Evolutionary conservation across 257 asterid genomes (phyloP).

Genomic region (Plantago ovata): DNA sequence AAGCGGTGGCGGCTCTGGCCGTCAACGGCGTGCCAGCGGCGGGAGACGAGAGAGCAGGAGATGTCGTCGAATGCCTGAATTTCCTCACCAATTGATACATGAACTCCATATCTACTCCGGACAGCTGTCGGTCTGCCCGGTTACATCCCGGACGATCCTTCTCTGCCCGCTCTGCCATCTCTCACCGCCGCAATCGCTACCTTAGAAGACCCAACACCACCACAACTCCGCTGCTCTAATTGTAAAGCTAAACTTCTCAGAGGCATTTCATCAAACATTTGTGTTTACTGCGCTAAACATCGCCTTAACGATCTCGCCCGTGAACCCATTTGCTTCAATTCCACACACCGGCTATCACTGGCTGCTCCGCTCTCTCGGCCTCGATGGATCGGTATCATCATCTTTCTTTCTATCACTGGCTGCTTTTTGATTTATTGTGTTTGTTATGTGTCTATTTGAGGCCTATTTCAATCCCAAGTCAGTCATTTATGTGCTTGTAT

Average conservation of each 20-base stretch:
- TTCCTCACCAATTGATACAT: neutral
- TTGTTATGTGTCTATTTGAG: too few species aligned
- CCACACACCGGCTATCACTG: slow-evolving; percentile 63
- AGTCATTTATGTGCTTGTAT: too few species aligned
- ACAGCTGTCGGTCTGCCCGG: slow-evolving; percentile 57
- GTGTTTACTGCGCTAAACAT: slow-evolving; percentile 65
- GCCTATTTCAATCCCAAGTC: too few species aligned
- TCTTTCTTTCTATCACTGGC: too few species aligned
- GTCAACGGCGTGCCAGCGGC: too few species aligned
- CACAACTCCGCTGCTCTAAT: slow-evolving; percentile 60
- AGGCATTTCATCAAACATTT: slow-evolving; percentile 61
- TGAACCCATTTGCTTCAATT: slow-evolving; percentile 53
- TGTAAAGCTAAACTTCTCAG: slow-evolving; percentile 77
- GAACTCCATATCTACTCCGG: slow-evolving; percentile 63
- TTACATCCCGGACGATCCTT: slow-evolving; percentile 51
- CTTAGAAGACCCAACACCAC: slow-evolving; percentile 47
- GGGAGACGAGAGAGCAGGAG: too few species aligned
- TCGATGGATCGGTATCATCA: slow-evolving; percentile 98
- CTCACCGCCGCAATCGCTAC: slow-evolving; percentile 59
- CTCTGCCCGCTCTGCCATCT: slow-evolving; percentile 57
- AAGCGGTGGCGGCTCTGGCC: too few species aligned
- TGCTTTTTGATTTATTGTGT: neutral
- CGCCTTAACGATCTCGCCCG: slow-evolving; percentile 45
- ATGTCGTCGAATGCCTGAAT: neutral
- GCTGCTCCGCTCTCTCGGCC: slow-evolving; percentile 66